Evolutionary conservation across 75 land plant genomes (phyloP), one percentile per base, ranked within the genome.

Genomic region (Sequoiadendron giganteum): DNA sequence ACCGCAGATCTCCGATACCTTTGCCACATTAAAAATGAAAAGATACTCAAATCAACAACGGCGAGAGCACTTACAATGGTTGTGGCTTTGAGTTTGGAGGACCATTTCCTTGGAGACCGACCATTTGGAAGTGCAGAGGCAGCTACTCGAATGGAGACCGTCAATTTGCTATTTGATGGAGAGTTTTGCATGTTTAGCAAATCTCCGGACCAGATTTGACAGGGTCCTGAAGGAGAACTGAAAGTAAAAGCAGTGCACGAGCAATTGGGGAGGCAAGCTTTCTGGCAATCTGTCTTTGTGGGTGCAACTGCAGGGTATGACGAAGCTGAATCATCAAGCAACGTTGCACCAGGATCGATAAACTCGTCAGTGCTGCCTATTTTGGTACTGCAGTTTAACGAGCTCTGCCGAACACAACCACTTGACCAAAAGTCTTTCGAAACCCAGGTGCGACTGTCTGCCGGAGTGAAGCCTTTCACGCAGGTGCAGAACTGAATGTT

Each of bases 321-420:
- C 58, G 87, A 25, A 32, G 45, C 56, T 52, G 11, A 16, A 55
- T 14, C 16, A 3, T 14, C 15, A 14, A 32, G n/a, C 56, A 73
- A 19, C 28, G 43, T 42, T 42, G 4, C 43, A 42, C 43, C 43
- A 42, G 43, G 43, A 0, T 42, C 43, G 43, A 42, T 42, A 42
- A 42, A 42, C 4, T 42, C 1, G 4, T 42, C 43, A 42, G 43
- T 42, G 43, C 43, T 42, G 1, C 43, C 43, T 73, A 10, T 38
- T 13, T 13, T 38, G 38, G 13, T 4, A 10, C 8, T 42, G 49
- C 89, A 93, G 36, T 84, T 86, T 32, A 88, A 16, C 1, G 72
- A 42, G 1, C 55, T 65, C 28, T 80, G 73, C 8, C 85, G 47
- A 10, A 85, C 92, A 58, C 94, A 93, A 6, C 94, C 94, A 5